Conservation (phyloP, 306 rosid species). For the Glycine latifolia region DNA sequence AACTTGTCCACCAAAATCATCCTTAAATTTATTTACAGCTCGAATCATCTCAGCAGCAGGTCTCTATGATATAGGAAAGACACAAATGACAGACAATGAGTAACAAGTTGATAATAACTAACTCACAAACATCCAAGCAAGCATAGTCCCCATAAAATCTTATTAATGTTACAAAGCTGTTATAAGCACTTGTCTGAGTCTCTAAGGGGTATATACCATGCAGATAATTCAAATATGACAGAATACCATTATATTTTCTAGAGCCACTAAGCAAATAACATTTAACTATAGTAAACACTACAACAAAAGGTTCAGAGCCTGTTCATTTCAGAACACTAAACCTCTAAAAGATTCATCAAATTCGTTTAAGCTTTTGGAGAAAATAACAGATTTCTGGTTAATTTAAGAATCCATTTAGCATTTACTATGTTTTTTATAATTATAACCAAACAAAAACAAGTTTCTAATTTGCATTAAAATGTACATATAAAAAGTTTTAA, state of each 20-base stretch:
- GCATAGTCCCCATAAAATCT: constrained; percentile 3
- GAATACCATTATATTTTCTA: neutral
- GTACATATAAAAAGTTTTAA: neutral
- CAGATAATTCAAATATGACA: constrained; percentile 19
- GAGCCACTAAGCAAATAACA: neutral
- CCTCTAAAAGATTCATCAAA: neutral
- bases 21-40: constrained; percentile 90
- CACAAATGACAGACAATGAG: constrained; percentile 25
- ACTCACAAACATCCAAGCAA: constrained; percentile 38
- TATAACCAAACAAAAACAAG: constrained; percentile 22
- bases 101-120: constrained; percentile 18
- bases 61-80: constrained; percentile 55
- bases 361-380: neutral
- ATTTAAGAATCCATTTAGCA: neutral
- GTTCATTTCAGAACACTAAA: neutral
- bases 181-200: neutral
- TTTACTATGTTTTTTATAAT: neutral
- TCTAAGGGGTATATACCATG: neutral
- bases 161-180: constrained; percentile 18
- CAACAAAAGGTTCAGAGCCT: neutral
- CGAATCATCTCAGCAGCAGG: constrained; percentile 90
- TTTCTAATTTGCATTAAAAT: neutral
- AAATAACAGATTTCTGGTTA: neutral
- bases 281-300: constrained; percentile 12
- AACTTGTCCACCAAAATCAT: constrained; percentile 90